Conservation (phyloP, 73 alveolate genomes). For the Paraurostyla sp. region DNA sequence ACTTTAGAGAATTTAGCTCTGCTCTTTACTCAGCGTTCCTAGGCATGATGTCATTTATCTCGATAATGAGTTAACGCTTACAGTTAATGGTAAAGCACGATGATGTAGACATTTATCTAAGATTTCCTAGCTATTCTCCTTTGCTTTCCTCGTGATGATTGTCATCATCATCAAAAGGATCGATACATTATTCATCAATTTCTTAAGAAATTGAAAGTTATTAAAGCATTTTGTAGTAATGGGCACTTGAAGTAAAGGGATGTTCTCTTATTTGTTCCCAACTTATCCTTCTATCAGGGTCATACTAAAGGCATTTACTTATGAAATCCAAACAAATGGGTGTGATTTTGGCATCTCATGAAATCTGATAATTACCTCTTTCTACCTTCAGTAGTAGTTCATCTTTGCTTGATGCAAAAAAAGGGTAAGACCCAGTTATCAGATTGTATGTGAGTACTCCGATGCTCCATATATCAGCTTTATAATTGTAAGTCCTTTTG, state of each 20-base stretch:
- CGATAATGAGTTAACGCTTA: neutral
- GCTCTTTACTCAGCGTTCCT: constrained; percentile 7
- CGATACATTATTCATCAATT: neutral
- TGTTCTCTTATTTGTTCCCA: constrained; percentile 24
- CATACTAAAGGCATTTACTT: constrained; percentile 23
- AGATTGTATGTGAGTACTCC: constrained; percentile 49
- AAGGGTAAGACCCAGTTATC: constrained; percentile 62
- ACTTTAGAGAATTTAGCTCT: neutral
- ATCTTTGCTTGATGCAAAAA: neutral
- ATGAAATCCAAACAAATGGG: constrained; percentile 41
- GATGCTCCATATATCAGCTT: constrained; percentile 68
- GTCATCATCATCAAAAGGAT: neutral
- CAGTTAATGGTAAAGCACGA: constrained; percentile 6
- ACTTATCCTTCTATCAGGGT: neutral
- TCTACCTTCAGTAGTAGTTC: constrained; percentile 58
- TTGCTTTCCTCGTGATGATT: neutral
- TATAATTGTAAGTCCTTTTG: constrained; percentile 15
- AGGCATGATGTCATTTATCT: neutral
- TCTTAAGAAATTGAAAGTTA: neutral
- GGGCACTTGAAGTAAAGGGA: neutral
- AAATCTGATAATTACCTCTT: constrained; percentile 10
- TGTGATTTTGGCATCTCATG: neutral
- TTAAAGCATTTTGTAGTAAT: neutral
- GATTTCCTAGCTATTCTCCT: neutral
- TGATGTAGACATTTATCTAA: neutral